These are phyloP conservation scores for Botrytis fabae DNA, from an alignment of 2,329 filamentous ascomycete genomes.

Conservation along the genomic window DNA sequence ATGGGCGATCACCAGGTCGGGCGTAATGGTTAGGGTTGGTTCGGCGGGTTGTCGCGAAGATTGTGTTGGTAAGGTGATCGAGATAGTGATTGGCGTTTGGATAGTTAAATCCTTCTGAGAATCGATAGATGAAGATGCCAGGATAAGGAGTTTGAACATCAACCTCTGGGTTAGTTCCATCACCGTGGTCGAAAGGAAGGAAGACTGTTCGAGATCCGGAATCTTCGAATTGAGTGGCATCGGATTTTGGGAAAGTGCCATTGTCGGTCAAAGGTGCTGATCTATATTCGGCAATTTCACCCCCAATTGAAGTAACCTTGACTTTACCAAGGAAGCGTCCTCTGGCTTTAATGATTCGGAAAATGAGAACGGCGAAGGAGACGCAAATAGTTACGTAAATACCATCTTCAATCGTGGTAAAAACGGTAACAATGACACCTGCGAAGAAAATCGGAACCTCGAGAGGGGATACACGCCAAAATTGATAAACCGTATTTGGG, in stretches of 20 bases:
- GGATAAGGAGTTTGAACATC: constrained; percentile 80
- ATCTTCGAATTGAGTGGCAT: constrained; percentile 39
- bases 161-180: constrained; percentile 86
- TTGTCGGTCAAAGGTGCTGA: constrained; percentile 66
- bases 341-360: constrained; percentile 77
- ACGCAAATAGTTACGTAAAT: constrained; percentile 83
- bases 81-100: constrained; percentile 89
- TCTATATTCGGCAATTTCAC: constrained; percentile 49
- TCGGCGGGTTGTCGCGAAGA: constrained; percentile 71
- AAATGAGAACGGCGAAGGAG: constrained; percentile 77
- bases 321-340: constrained; percentile 84
- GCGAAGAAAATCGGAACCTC: constrained; percentile 92
- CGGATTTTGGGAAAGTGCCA: constrained; percentile 42
- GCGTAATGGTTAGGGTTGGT: constrained; percentile 69
- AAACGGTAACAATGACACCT: constrained; percentile 87
- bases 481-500: constrained; percentile 88
- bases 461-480: constrained; percentile 89
- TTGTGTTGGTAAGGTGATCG: constrained; percentile 69
- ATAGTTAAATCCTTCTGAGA: constrained; percentile 94
- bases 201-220: constrained; percentile 73
- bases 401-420: constrained; percentile 84
- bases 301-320: constrained; percentile 79
- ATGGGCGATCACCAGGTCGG: constrained; percentile 76
- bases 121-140: constrained; percentile 93
- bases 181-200: constrained; percentile 80